A percentile compares a stretch with the other conserved stretches of the same genome.
Evolutionary conservation across 169 alveolate genomes (phyloP).

Genomic region (Eimeria mitis): DNA sequence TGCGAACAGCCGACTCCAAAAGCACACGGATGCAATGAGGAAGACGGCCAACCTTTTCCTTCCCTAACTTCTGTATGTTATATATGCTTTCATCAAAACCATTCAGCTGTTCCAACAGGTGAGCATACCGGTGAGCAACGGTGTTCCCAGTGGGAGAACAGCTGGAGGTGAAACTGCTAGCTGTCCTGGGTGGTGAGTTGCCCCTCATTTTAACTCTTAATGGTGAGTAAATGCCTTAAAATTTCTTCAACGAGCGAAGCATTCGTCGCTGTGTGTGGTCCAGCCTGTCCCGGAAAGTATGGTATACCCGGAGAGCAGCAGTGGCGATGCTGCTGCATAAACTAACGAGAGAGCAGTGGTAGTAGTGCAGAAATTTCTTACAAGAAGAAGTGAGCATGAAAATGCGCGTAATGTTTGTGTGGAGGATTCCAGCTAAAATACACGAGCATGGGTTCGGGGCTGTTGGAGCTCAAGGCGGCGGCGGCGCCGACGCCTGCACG

Average conservation of each 20-base stretch:
- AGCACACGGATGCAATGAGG: slow-evolving; percentile 96
- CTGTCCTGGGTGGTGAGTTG: neutral
- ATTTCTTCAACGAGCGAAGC: neutral
- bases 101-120: slow-evolving; percentile 32
- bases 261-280: neutral
- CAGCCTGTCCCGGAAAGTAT: neutral
- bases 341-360: neutral
- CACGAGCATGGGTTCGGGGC: slow-evolving; percentile 6
- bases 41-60: slow-evolving; percentile 76
- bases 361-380: neutral
- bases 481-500: slow-evolving; percentile 14
- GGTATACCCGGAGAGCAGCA: neutral
- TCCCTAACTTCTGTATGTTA: slow-evolving; percentile 29
- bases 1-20: slow-evolving; percentile 97
- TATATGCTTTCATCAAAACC: slow-evolving; percentile 51
- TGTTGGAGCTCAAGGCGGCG: neutral
- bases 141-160: neutral
- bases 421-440: neutral
- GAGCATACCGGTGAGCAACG: slow-evolving; percentile 32
- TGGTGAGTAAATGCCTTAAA: neutral
- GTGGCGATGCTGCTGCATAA: neutral
- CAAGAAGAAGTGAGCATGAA: neutral
- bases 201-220: neutral
- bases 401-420: neutral
- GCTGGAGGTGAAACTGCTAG: neutral